These are phyloP conservation scores for Penicillium antarcticum DNA, from an alignment of 495 filamentous ascomycete genomes.

Conservation along the genomic window DNA sequence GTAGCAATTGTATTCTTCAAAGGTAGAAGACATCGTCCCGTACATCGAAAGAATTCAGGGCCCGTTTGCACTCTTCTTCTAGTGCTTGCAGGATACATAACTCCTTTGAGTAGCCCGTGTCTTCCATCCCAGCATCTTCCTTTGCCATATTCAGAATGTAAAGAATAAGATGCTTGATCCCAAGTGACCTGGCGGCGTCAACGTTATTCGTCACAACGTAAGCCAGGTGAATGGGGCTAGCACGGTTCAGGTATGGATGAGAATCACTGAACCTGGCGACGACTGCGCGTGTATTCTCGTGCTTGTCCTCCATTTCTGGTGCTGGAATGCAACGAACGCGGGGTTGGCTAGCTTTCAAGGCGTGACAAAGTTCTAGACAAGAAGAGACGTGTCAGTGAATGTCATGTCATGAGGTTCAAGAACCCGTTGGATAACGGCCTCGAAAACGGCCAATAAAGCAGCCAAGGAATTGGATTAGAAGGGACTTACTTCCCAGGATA, in stretches of 20 bases:
- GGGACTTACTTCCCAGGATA: constrained; percentile 11
- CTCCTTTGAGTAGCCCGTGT: neutral
- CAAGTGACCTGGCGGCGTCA: constrained; percentile 13
- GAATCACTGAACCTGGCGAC: constrained; percentile 20
- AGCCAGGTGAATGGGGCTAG: constrained; percentile 24
- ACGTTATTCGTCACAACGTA: neutral
- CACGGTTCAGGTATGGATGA: constrained; percentile 32
- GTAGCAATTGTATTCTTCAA: too few relatives aligned
- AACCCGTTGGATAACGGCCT: too few relatives aligned
- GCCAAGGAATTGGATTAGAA: neutral
- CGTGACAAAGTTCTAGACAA: constrained; percentile 21
- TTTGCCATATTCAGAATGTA: constrained; percentile 28
- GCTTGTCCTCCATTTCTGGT: neutral
- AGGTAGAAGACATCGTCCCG: too few relatives aligned
- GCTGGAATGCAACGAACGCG: constrained; percentile 3
- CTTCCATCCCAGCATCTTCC: constrained; percentile 22
- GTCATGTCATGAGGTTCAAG: too few relatives aligned
- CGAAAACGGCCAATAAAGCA: too few relatives aligned
- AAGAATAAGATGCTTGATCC: constrained; percentile 19
- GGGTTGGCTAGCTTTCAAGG: constrained; percentile 19
- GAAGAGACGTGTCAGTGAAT: neutral
- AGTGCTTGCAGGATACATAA: neutral
- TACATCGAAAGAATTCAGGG: neutral
- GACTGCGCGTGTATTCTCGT: neutral
- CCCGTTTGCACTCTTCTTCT: neutral